These are phyloP conservation scores for Pythium sp. DNA, from an alignment of 352 stramenopile genomes.

Conservation along the genomic window DNA sequence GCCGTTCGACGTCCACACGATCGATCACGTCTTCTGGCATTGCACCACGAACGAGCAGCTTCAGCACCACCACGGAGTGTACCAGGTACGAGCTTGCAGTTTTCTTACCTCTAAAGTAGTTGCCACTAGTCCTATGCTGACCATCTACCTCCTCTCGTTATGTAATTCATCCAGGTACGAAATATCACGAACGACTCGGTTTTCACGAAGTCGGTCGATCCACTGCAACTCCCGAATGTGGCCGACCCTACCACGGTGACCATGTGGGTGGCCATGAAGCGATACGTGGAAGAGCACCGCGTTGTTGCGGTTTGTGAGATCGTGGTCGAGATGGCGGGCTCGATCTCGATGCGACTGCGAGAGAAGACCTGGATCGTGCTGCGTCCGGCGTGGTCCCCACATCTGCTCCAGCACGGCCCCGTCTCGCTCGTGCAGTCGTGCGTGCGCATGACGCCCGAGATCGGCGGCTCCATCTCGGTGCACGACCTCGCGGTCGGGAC, in stretches of 20 bases:
- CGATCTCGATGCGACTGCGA: slow-evolving; percentile 23
- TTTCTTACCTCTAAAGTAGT: too few species aligned
- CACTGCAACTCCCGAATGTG: slow-evolving; percentile 20
- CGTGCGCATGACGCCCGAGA: slow-evolving; percentile 23
- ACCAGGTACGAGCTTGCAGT: background rate
- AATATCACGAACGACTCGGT: slow-evolving; percentile 20
- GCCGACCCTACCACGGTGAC: slow-evolving; percentile 18
- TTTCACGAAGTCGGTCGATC: slow-evolving; percentile 22
- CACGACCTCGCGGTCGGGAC: slow-evolving; percentile 25
- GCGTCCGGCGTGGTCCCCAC: background rate
- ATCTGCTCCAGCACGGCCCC: slow-evolving; percentile 7
- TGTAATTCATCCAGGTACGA: slow-evolving; percentile 9
- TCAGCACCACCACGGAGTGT: slow-evolving; percentile 2
- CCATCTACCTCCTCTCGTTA: too few species aligned
- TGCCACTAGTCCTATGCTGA: too few species aligned
- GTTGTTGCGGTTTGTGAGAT: slow-evolving; percentile 30
- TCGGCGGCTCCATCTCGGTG: slow-evolving; percentile 14
- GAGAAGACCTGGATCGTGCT: slow-evolving; percentile 31
- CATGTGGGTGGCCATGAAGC: slow-evolving; percentile 23
- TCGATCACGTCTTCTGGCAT: slow-evolving; percentile 10
- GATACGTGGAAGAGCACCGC: slow-evolving; percentile 24
- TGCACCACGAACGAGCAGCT: background rate
- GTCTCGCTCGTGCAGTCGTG: slow-evolving; percentile 26
- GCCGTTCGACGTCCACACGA: background rate
- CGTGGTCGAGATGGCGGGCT: slow-evolving; percentile 28